Base-by-base conservation (phyloP, 441 rosid species). In the Raphanus hybrid region DNA sequence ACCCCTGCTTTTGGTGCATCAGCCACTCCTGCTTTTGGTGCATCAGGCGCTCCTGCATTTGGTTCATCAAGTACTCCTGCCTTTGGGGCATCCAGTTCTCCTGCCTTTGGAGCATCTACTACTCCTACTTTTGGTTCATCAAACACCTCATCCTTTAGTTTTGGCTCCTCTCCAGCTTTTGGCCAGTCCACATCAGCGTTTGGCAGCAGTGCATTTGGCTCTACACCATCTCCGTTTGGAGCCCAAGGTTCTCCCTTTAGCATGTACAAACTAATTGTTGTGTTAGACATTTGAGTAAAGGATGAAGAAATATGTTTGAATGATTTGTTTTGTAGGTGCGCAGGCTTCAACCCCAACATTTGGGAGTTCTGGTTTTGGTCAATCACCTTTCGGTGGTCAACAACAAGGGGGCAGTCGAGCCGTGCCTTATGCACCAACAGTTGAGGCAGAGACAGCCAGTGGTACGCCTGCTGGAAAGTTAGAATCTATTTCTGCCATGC, bases 401-500 rank as follows among this genome's bases (percentile, higher is more conserved):
- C 94, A 88, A 75, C 91, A 89, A 59, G 91, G 88, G 27, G 98
- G 97, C 78, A 90, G 91, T 77, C 34, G 43, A 37, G 43, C 43
- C 10, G 43, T 37, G 43, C 43, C 43, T 37, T 37, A 37, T 37
- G 43, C 88, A 8, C 83, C 89, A 16, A 94, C 97, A 68, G 70
- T 87, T 34, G 98, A 94, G 68, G 76, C 93, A 37, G 98, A 91
- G 62, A 73, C 82, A 57, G 84, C 82, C 23, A 76, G 80, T 79
- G 85, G 86, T 70, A 69, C 91, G 83, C 83, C 92, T 39, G 84
- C 87, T 85, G 97, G 87, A 59, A 92, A 87, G 90, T 76, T 94
- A 74, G 92, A 86, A 79, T 94, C 97, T 55, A 91, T 92, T 78
- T 87, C 95, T 14, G 97, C 97, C 73, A 91, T 92, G 97, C 83